Base-by-base conservation (phyloP, 768 basidiomycete species). In the Tephrocybe sp. region DNA sequence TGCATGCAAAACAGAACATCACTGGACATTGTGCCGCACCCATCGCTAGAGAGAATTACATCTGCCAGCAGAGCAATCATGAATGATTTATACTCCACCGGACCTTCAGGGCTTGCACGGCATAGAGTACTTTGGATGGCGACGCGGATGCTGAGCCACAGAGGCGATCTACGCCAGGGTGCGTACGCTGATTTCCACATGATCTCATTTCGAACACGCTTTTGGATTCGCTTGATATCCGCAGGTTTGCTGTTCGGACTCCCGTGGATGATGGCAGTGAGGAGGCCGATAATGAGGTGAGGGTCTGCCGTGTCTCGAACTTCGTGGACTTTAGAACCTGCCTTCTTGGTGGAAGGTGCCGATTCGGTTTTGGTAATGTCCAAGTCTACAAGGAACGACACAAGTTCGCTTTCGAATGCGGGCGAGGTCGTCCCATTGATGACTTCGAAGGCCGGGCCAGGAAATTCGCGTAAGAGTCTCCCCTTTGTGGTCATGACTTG, bases 61-160 rank as follows among this genome's bases (percentile, higher is more conserved):
- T 53, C 31, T 5, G 68, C 55, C 28, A 73, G 56, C 42, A 79
- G 61, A 40, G 68, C 79, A 1, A 73, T 34, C 57, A 80, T 72
- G 60, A 82, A 82, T 2, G 28, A 9, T 46, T 83, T 82, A 63
- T 83, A 83, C 0, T 60, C 49, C 8, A 19, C 30, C 5, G 18
- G 56, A 11, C 47, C 45, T 4, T 56, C 34, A 6, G 22, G 38
- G 5, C 55, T 46, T 5, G 43, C 49, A 16, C 40, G 48, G 26
- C 30, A 51, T 22, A 70, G 57, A 0, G 70, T 65, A 0, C 67
- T 74, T 55, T 79, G 77, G 21, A 78, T 53, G 1, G 68, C 66
- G 4, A 82, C 74, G 7, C 79, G 73, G 27, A 78, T 59, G 11
- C 77, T 57, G 4, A 80, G 70, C 79, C 79, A 82, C 9, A 78